These are phyloP conservation scores for Diplocarpon rosae DNA, from an alignment of 2,329 filamentous ascomycete genomes.

Conservation along the genomic window DNA sequence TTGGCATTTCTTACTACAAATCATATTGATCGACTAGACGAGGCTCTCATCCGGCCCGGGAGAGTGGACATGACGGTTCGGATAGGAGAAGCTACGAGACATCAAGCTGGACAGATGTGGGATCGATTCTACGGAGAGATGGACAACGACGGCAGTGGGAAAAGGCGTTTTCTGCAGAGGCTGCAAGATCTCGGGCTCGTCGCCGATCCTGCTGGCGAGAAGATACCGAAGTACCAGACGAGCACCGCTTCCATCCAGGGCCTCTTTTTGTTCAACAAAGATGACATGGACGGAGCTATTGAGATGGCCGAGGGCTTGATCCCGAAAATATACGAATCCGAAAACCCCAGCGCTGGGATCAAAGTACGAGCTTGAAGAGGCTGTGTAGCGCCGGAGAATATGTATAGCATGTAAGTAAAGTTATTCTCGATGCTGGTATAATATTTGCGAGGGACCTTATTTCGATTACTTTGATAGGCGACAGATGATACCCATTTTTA, in stretches of 20 bases:
- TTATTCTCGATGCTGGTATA: no score
- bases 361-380: not conserved
- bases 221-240: constrained; percentile 33
- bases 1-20: constrained; percentile 95
- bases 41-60: constrained; percentile 80
- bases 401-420: no score
- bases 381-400: not conserved
- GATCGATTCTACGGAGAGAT: constrained; percentile 86
- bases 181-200: constrained; percentile 63
- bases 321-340: constrained; percentile 42
- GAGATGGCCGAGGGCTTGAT: constrained; percentile 61
- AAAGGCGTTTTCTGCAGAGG: constrained; percentile 57
- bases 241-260: constrained; percentile 92
- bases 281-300: constrained; percentile 78
- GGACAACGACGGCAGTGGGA: constrained; percentile 51
- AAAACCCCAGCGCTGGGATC: constrained; percentile 3
- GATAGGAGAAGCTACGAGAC: constrained; percentile 75
- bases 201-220: constrained; percentile 32
- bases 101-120: constrained; percentile 83
- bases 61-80: constrained; percentile 88
- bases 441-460: not conserved
- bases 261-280: constrained; percentile 91
- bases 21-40: constrained; percentile 74
- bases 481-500: no score
- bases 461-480: no score